Percentiles rank a stretch among this genome's conserved stretches.
These are phyloP conservation scores for Naganishia friedmannii DNA, from an alignment of 768 basidiomycete species.

Conservation along the genomic window DNA sequence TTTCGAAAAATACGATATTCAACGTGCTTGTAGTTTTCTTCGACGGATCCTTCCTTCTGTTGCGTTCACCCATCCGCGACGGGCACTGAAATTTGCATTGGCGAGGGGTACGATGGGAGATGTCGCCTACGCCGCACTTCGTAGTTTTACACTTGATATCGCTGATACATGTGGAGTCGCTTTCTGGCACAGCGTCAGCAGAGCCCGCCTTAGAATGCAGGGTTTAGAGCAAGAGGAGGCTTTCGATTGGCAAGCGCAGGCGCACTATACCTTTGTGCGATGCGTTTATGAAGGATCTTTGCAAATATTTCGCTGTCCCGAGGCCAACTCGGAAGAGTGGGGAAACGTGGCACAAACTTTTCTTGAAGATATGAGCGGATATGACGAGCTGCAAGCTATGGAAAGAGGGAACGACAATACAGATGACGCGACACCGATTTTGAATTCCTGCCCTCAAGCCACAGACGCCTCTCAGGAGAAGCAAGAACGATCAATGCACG, in stretches of 20 bases:
- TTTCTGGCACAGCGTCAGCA: neutral
- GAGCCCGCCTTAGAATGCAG: neutral
- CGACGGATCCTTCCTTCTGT: neutral
- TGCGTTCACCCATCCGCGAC: neutral
- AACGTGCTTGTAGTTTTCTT: neutral
- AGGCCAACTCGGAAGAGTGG: neutral
- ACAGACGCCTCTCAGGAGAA: neutral
- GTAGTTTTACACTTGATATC: neutral
- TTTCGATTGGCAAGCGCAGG: neutral
- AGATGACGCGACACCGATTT: no score
- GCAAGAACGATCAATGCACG: neutral
- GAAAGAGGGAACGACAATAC: no score
- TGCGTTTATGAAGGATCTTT: neutral
- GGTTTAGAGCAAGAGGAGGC: neutral
- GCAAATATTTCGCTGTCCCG: neutral
- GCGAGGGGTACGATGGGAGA: neutral
- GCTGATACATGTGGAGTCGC: neutral
- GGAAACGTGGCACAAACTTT: neutral
- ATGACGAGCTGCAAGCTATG: neutral
- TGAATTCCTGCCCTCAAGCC: neutral
- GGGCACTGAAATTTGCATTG: neutral
- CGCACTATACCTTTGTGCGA: neutral
- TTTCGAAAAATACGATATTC: constrained; percentile 5
- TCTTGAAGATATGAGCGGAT: neutral
- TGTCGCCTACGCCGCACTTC: neutral